Evolutionary conservation across 805 yeast species (phyloP), one percentile per base, ranked within the genome.

Genomic region (Sungouiella blattae): DNA sequence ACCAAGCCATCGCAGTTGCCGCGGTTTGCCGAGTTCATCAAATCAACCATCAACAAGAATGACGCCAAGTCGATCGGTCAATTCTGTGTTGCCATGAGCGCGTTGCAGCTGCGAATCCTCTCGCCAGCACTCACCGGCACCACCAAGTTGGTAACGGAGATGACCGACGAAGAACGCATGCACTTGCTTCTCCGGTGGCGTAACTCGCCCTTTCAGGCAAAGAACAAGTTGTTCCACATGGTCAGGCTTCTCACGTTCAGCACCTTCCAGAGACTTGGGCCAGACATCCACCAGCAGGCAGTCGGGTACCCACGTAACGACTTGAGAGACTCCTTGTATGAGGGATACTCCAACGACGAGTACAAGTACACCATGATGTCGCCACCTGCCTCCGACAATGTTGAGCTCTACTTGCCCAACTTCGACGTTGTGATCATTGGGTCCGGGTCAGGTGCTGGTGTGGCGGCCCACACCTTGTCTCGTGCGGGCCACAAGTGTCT

Each of bases 391-490:
- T 33, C 45, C 9, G 54, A 60, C 7, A 53, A 52, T 11, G 31
- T 43, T 4, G 69, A 62, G 38, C 52, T 66, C 25, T 53, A 58
- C 35, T 34, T 66, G 28, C 65, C 68, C 5, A 52, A 60, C n/a
- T 43, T 64, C 20, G 78, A 74, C 39, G 76, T 57, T 3, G 52
- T 70, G 9, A 61, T 75, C 25, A 58, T 74, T 26, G 80, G 81
- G 3, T 69, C 77, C 4, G 81, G 81, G 1, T 51, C 71, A 9
- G 74, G 78, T 5, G 75, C 77, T 1, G 77, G 78, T 5, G 80
- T 74, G 0, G 71, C 62, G 0, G 80, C 77, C 4, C 65, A 66
- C 30, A 60, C 71, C 1, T 60, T 75, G 26, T 52, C 71, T 1
- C 51, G 58, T 5, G 60, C 58, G 23, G 80, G 80, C 11, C 58